Evolutionary conservation across 495 filamentous ascomycete genomes (phyloP).

Genomic region (Aspergillus conjunctus): DNA sequence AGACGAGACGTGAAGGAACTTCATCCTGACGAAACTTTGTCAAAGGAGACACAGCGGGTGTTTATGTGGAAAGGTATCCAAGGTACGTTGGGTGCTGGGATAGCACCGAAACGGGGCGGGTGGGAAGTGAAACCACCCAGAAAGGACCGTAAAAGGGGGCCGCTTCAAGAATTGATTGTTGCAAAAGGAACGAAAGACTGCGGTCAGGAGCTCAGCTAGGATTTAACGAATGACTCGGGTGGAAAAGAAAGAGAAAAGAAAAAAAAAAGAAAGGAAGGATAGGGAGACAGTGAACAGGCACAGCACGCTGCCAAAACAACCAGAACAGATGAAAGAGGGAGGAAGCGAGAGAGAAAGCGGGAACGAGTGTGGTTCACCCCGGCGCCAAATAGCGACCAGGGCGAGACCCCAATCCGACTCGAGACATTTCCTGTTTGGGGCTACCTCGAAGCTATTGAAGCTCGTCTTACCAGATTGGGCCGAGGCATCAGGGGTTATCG

Average conservation of each 20-base stretch:
- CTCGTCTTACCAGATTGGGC: conserved; percentile 12
- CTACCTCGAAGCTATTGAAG: conserved; percentile 23
- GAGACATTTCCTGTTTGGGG: conserved; percentile 13
- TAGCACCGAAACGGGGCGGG: neutral
- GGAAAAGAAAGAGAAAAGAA: conserved; percentile 23
- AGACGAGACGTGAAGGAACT: conserved; percentile 35
- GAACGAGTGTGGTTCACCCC: conserved; percentile 9
- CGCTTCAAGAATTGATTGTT: neutral
- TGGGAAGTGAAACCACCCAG: neutral
- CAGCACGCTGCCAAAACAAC: conserved; percentile 23
- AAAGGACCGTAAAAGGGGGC: conserved; percentile 10
- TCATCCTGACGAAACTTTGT: conserved; percentile 35
- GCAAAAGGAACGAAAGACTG: conserved; percentile 23
- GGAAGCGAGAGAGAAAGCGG: conserved; percentile 19
- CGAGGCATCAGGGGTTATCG: conserved; percentile 12
- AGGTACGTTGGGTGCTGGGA: neutral
- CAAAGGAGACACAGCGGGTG: conserved; percentile 25
- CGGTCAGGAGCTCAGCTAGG: conserved; percentile 14
- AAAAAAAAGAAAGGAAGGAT: conserved; percentile 19
- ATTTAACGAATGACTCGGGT: conserved; percentile 32
- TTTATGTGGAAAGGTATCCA: conserved; percentile 1
- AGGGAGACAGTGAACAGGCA: conserved; percentile 21
- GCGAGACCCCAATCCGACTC: conserved; percentile 10
- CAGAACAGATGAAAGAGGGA: conserved; percentile 26
- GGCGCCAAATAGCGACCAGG: conserved; percentile 26